Base-by-base conservation (phyloP, 73 alveolate genomes). In the Paramecium primaurelia region DNA sequence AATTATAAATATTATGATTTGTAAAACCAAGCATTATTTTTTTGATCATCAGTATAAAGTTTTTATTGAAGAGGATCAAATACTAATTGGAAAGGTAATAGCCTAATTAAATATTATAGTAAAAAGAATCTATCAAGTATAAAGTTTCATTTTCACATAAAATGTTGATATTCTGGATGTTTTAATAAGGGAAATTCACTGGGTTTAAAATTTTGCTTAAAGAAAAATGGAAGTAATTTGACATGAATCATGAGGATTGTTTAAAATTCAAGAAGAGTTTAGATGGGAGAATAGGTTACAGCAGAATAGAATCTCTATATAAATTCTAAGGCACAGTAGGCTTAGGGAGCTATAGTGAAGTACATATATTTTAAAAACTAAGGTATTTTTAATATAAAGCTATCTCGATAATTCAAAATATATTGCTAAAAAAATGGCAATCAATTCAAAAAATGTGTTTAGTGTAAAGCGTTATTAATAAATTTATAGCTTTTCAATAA, bases 191-290 rank as follows among this genome's bases (percentile, higher is more conserved):
- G 25, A n/a, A 40, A 49, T 28, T 42, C 22, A 49, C 59, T 42
- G 73, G 54, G 32, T 49, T 84, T 28, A 26, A 75, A 42, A 75
- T 75, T 42, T 30, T 32, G 69, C 22, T 75, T 20, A 75, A 34
- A 42, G 28, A 69, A 26, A 75, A 75, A 75, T 75, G 84, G 84
- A 64, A 64, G 84, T 34, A 34, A 64, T 64, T 64, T 64, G 84
- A 64, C 84, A 64, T 64, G 84, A 32, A 32, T 28, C 45, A 64
- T 32, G 84, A 64, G 42, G 28, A 34, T 64, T 64, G 84, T 34
- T 32, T 64, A 64, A 64, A 64, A 25, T 64, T 64, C 26, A 64
- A 64, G 12, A 32, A 20, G 18, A 28, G 10, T 8, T 0, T 64
- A 5, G 84, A 64, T 64, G 84, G 84, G 26, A 64, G 28, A 64